Base-by-base conservation (phyloP, 306 rosid genomes). In the Cicer chorassanicum region DNA sequence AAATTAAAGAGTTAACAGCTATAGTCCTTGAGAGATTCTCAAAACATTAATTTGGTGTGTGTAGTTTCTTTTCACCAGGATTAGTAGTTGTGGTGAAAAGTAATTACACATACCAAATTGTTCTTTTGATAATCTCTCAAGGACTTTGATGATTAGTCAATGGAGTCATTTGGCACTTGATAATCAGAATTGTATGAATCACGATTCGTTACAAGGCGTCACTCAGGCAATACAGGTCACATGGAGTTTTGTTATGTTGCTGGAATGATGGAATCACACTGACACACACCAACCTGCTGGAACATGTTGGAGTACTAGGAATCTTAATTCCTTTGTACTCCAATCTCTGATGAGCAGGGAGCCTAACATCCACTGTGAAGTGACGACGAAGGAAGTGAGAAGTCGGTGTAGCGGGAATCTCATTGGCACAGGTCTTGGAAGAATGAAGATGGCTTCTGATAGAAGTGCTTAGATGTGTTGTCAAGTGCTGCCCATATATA, bases 181-280 rank as follows among this genome's bases (percentile, higher is more conserved):
- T 42, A 42, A 34, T 34, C 10, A 7, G 18, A 60, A 7, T 34
- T 60, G 18, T 40, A 43, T 29, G 60, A 55, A 9, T 44, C 12
- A 7, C 6, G 14, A n/a, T 68, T 46, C 1, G 14, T 54, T 53
- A 34, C 5, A 5, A 34, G 43, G 65, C 65, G 49, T 42, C 50
- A 44, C 48, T 66, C 14, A 15, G 54, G 8, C 50, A 6, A 15
- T 76, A 43, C 12, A 41, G 56, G 59, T 54, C 15, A 8, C 9
- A 29, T 51, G 73, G 55, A 65, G 34, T 51, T 75, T 53, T 46
- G 12, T 53, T 53, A n/a, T 65, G 56, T 42, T 65, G 41, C 11
- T n/a, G 51, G 73, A 53, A 41, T 50, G 41, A 6, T n/a, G 41
- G 73, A 53, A 41, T 50, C 15, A 10, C n/a, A 8, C 13, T 3